A percentile compares a stretch with the other conserved stretches of the same genome.
Evolutionary conservation across 2,329 filamentous ascomycete species (phyloP).

Genomic region (Neonectria sp.): DNA sequence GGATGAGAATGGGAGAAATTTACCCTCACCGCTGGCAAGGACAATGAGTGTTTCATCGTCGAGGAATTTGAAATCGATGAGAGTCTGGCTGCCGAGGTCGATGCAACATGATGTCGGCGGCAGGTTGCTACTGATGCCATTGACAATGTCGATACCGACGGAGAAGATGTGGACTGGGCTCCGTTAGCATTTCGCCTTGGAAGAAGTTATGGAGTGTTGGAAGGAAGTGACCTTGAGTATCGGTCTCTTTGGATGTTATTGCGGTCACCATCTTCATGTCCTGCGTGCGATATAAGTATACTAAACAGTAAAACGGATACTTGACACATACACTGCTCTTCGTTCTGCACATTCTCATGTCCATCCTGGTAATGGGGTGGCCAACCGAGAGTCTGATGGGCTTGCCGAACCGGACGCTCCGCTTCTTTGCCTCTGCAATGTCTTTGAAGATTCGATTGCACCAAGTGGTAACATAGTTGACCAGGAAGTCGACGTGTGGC

Average conservation of each 20-base stretch:
- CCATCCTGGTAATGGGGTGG: slow-evolving; percentile 64
- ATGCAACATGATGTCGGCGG: slow-evolving; percentile 58
- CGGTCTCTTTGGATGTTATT: slow-evolving; percentile 56
- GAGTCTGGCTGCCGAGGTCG: slow-evolving; percentile 57
- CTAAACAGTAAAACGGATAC: background rate
- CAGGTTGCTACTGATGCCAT: slow-evolving; percentile 69
- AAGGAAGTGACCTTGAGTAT: slow-evolving; percentile 54
- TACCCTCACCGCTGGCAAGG: slow-evolving; percentile 64
- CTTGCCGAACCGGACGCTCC: slow-evolving; percentile 77
- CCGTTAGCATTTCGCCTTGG: slow-evolving; percentile 2
- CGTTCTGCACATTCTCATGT: slow-evolving; percentile 69
- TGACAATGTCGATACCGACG: slow-evolving; percentile 65
- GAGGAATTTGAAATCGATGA: slow-evolving; percentile 78
- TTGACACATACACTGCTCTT: slow-evolving; percentile 51
- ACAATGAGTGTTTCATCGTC: slow-evolving; percentile 74
- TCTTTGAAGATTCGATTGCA: slow-evolving; percentile 75
- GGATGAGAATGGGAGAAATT: slow-evolving; percentile 11
- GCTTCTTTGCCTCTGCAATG: slow-evolving; percentile 78
- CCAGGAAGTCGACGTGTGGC: slow-evolving; percentile 75
- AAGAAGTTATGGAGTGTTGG: background rate
- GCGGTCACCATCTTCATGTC: slow-evolving; percentile 58
- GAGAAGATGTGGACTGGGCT: slow-evolving; percentile 71
- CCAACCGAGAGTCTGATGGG: slow-evolving; percentile 63
- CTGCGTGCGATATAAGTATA: slow-evolving; percentile 45
- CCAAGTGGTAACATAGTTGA: slow-evolving; percentile 70